A percentile compares a stretch with the other conserved stretches of the same genome.
phyloP scores from a whole-genome alignment of 192 early-diverging fungal genomes.

The Backusella australiensis region DNA sequence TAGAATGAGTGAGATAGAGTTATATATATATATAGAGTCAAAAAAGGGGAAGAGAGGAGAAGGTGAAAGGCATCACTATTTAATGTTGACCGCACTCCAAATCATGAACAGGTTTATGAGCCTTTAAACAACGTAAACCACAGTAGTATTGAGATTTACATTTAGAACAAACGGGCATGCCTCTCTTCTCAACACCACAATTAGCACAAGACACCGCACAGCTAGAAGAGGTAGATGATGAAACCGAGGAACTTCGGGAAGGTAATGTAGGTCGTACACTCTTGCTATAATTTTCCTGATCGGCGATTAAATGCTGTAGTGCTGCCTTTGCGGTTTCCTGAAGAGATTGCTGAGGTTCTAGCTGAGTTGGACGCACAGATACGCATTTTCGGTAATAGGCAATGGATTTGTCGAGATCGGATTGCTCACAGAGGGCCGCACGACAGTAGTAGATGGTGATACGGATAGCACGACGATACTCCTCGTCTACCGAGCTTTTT shows the following conservation, averaged over 20 bases:
- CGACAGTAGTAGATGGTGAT: slow-evolving; percentile 34
- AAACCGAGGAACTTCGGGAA: slow-evolving; percentile 11
- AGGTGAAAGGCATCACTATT: not conserved
- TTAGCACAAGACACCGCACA: slow-evolving; percentile 20
- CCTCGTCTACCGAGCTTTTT: not conserved
- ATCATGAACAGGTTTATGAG: slow-evolving; percentile 19
- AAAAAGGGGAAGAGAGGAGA: not conserved
- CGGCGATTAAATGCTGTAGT: slow-evolving; percentile 15
- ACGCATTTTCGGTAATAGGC: slow-evolving; percentile 33
- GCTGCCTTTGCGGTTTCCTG: slow-evolving; percentile 7
- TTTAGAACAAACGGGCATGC: slow-evolving; percentile 32
- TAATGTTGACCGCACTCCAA: slow-evolving; percentile 2
- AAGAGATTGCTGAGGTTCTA: slow-evolving; percentile 2
- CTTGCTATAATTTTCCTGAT: not conserved
- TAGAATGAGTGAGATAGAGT: not conserved
- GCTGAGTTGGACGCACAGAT: slow-evolving; percentile 14
- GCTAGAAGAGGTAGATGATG: not conserved
- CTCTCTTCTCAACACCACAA: slow-evolving; percentile 28
- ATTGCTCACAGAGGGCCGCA: slow-evolving; percentile 17
- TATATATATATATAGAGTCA: not conserved
- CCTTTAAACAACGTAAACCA: slow-evolving; percentile 20
- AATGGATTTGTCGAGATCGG: slow-evolving; percentile 13
- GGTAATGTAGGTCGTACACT: not conserved
- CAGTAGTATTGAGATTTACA: slow-evolving; percentile 31
- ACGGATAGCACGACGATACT: slow-evolving; percentile 20